Evolutionary conservation across 768 basidiomycete genomes (phyloP), one percentile per base, ranked within the genome.

Genomic region (Neoboletus brunneissimus): DNA sequence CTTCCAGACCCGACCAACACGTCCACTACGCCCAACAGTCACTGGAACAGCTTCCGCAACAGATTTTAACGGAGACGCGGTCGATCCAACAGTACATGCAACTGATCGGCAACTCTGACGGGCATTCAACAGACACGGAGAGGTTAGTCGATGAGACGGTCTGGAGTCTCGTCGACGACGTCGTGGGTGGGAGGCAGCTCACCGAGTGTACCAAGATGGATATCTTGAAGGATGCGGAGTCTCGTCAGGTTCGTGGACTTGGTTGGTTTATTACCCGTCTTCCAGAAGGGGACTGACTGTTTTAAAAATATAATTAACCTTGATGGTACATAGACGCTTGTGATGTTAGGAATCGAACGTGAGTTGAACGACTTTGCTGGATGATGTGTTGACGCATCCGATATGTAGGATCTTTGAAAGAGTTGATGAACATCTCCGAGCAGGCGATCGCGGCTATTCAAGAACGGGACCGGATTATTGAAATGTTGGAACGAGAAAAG

Each of bases 271-370:
- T 0, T 23, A 18, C n/a, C 25, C 41, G 40, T 15, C 7, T 29
- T 18, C 22, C 29, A 0, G 10, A 9, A 32, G 8, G 23, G 34
- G 3, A 4, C 43, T 51, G 35, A 59, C 37, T 20, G 8, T 31
- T 31, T 25, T 25, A 25, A 3, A 25, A 3, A 25, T 25, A 25
- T 25, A 25, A 2, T 5, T 25, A 25, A 25, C 25, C 8, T 41
- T 22, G 37, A 18, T 34, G 25, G 20, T 3, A 9, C 40, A 10
- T 45, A 81, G 80, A 74, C 72, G 2, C 49, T 81, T 23, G 69
- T 80, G 60, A 66, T 75, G 63, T 64, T 82, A 18, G 77, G 74
- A 37, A 70, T 82, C 20, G 80, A 82, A 64, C 75, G 79, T 81
- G 56, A 65, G 77, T 68, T 3, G 7, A 49, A 38, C 7, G 10